Base-by-base conservation (phyloP, 768 basidiomycete species). In the Amylocystis lapponica region DNA sequence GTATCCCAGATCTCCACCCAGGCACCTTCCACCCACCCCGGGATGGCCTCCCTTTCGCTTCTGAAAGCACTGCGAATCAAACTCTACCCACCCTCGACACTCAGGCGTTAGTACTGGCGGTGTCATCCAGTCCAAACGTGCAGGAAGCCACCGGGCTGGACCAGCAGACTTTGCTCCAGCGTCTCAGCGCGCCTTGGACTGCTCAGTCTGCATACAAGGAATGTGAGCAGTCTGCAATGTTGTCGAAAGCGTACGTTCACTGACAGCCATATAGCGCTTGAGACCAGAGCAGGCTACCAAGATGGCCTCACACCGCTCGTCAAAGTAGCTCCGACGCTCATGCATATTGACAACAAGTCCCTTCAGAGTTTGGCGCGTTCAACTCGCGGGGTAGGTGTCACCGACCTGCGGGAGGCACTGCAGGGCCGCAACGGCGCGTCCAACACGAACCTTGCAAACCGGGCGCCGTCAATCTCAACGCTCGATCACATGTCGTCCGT, bases 331-430 rank as follows among this genome's bases (percentile, higher is more conserved):
- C 88, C 88, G 26, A 81, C 84, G 13, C 68, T 95, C 48, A 95
- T 93, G 88, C 83, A 87, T 51, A 86, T 88, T 40, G 87, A 93
- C 54, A 95, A 95, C 60, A 70, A 89, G 26, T 95, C 93, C 5
- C 70, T 91, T 43, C 86, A 88, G 58, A 91, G 88, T 56, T 65
- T 95, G 44, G 76, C 85, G 16, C 76, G 87, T 43, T 86, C 87
- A 3, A 78, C 78, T 3, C 76, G 84, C 46, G 83, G 84, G 0
- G 81, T 95, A 13, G 93, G 92, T 19, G 91, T 95, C 19, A 81
- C 79, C 1, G 91, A 94, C 58, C 71, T 96, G 25, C 74, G 91
- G 41, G 91, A 93, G 52, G 93, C 93, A 4, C 66, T 96, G 4
- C 88, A 91, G 66, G 89, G 89, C 17, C 79, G 88, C 30, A 80